Percentiles rank a stretch among this genome's conserved stretches.
Conservation (phyloP, 2,329 filamentous ascomycete species). For the Fusarium nelsonii region DNA sequence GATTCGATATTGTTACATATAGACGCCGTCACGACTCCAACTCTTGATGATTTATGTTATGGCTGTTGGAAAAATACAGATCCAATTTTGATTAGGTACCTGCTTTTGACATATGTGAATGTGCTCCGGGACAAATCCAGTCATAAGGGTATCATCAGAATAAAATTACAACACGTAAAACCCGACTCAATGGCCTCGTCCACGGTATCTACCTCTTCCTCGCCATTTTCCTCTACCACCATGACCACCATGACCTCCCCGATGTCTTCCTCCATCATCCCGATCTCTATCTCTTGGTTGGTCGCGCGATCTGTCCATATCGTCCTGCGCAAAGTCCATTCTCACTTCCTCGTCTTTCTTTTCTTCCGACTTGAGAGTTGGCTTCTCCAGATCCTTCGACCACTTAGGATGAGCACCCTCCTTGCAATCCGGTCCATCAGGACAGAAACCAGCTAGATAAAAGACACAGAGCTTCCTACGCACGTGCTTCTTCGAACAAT, state of each 20-base stretch:
- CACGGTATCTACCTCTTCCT: constrained; percentile 55
- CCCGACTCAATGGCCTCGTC: constrained; percentile 49
- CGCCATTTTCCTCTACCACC: constrained; percentile 56
- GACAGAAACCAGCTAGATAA: constrained; percentile 95
- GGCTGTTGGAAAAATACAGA: constrained; percentile 23
- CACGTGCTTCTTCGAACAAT: constrained; percentile 90
- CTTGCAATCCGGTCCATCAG: constrained; percentile 80
- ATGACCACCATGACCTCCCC: constrained; percentile 47
- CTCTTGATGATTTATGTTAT: constrained; percentile 33
- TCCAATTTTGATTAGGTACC: constrained; percentile 1
- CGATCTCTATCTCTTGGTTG: constrained; percentile 49
- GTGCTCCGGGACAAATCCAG: neutral
- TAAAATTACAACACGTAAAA: constrained; percentile 21
- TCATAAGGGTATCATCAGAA: constrained; percentile 36
- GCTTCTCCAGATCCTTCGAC: constrained; percentile 81
- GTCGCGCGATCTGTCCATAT: constrained; percentile 54
- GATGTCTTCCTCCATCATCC: constrained; percentile 51
- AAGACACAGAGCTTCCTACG: constrained; percentile 83
- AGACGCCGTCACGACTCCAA: constrained; percentile 51
- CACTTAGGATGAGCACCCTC: constrained; percentile 87
- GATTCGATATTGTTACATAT: constrained; percentile 44
- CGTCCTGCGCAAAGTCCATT: constrained; percentile 54
- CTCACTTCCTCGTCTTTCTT: constrained; percentile 65
- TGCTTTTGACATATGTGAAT: constrained; percentile 10
- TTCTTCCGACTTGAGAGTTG: constrained; percentile 75